These are phyloP conservation scores for Ceratocystis ficicola DNA, from an alignment of 2,329 filamentous ascomycete species.

Conservation along the genomic window DNA sequence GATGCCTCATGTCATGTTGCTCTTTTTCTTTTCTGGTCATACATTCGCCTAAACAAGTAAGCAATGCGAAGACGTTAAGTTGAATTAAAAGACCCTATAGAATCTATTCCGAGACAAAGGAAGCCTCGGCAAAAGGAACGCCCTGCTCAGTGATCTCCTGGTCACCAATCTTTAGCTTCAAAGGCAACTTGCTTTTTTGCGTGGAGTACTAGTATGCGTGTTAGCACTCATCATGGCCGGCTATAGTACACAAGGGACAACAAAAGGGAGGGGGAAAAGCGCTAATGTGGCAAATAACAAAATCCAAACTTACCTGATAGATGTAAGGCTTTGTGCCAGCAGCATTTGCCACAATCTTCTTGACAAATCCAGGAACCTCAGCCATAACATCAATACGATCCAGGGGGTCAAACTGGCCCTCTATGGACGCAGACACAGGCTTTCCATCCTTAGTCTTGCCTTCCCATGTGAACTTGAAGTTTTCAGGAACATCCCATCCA, in stretches of 20 bases:
- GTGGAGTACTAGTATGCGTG: conserved; percentile 51
- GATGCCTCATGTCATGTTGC: neutral
- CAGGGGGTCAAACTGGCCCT: conserved; percentile 52
- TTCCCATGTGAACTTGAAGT: conserved; percentile 63
- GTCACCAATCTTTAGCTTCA: conserved; percentile 79
- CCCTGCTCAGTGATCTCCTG: conserved; percentile 69
- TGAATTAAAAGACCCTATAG: conserved; percentile 24
- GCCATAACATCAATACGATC: conserved; percentile 90
- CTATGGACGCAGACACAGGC: conserved; percentile 54
- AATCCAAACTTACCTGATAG: conserved; percentile 55
- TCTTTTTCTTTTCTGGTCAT: neutral
- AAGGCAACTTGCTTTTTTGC: conserved; percentile 46
- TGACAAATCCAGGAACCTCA: conserved; percentile 89
- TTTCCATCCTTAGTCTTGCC: conserved; percentile 69
- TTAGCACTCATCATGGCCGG: conserved; percentile 24
- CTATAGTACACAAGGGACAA: neutral
- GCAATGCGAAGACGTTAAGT: conserved; percentile 24
- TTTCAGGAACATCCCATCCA: conserved; percentile 78
- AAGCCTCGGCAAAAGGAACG: conserved; percentile 72
- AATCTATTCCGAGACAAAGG: conserved; percentile 65
- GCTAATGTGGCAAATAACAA: neutral
- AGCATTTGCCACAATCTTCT: conserved; percentile 77
- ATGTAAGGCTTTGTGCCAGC: conserved; percentile 95
- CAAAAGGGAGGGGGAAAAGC: neutral
- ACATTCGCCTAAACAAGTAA: conserved; percentile 10